Evolutionary conservation across 2,329 filamentous ascomycete genomes (phyloP), one percentile per base, ranked within the genome.

Genomic region (Phialocephala sp.): DNA sequence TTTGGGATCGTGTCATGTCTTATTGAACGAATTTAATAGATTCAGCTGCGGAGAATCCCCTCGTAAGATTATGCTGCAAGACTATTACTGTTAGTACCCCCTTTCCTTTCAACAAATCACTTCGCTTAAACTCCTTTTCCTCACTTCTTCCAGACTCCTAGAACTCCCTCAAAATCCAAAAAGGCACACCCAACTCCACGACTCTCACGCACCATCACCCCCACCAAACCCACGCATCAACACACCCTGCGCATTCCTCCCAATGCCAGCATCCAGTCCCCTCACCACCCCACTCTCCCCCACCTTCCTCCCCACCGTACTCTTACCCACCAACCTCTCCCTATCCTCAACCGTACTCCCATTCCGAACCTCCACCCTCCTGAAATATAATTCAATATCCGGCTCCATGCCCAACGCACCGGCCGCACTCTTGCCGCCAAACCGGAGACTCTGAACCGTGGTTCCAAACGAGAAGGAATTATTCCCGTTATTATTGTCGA

Each of bases 371-470:
- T 76, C 73, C 37, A 89, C 83, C 43, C 84, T 79, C 36, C 88
- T 80, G 63, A 76, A 78, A 74, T 89, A 91, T 52, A 90, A 77
- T 74, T 83, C 78, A 58, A 76, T 74, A 66, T 68, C 66, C 35
- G 36, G 59, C 45, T 64, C 39, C 56, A 60, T 61, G n/a, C 68
- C 66, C 52, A 65, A 18, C 22, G 52, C 59, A 0, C 68, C 69
- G 3, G 67, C 70, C 4, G 70, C 69, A 32, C 84, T 72, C 18
- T 82, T 84, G 24, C 77, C 78, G 1, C 61, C 64, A 66, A 91
- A 85, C n/a, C 73, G 74, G 67, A 89, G 83, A 4, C 78, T 75
- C 76, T 90, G 87, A 61, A 80, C 79, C 9, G 84, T 86, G 20
- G 75, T 80, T 18, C 88, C 87, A 50, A 65, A 56, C 59, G 77